These are phyloP conservation scores for Byssoonygena ceratinophila DNA, from an alignment of 2,329 filamentous ascomycete species.

Conservation along the genomic window DNA sequence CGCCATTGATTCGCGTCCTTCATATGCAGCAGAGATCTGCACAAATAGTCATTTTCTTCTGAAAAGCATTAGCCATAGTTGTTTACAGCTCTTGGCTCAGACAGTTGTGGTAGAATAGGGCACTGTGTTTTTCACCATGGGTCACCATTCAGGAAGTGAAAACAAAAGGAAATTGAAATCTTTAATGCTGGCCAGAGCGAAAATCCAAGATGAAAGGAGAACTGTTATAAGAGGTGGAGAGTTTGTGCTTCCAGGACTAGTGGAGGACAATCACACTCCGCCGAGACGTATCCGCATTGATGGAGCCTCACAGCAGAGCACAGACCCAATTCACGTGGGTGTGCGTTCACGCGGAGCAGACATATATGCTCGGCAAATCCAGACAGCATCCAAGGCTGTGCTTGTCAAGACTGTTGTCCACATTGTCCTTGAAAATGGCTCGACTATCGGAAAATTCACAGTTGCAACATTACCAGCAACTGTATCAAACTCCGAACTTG, in stretches of 20 bases:
- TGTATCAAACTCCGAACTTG: conserved; percentile 19
- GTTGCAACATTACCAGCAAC: conserved; percentile 21
- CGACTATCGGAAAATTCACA: conserved; percentile 19
- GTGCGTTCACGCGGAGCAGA: conserved; percentile 1
- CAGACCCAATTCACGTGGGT: background rate
- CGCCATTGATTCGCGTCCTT: background rate
- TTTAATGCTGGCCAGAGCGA: background rate
- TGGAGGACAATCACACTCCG: background rate
- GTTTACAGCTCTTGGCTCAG: background rate
- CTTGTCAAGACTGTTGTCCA: conserved; percentile 20
- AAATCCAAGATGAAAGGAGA: background rate
- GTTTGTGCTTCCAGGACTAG: background rate
- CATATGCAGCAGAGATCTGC: conserved; percentile 3
- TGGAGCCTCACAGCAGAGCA: background rate
- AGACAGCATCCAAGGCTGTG: conserved; percentile 12
- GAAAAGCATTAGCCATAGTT: background rate
- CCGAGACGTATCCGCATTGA: background rate
- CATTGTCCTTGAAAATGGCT: conserved; percentile 20
- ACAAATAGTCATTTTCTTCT: background rate
- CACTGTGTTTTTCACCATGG: conserved; percentile 6
- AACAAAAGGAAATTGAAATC: background rate
- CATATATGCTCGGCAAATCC: conserved; percentile 12
- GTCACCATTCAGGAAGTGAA: conserved; percentile 8
- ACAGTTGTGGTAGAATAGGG: conserved; percentile 2
- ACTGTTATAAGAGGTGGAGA: background rate